Evolutionary conservation across 495 filamentous ascomycete genomes (phyloP), one percentile per base, ranked within the genome.

Genomic region (Aspergillus baeticus): DNA sequence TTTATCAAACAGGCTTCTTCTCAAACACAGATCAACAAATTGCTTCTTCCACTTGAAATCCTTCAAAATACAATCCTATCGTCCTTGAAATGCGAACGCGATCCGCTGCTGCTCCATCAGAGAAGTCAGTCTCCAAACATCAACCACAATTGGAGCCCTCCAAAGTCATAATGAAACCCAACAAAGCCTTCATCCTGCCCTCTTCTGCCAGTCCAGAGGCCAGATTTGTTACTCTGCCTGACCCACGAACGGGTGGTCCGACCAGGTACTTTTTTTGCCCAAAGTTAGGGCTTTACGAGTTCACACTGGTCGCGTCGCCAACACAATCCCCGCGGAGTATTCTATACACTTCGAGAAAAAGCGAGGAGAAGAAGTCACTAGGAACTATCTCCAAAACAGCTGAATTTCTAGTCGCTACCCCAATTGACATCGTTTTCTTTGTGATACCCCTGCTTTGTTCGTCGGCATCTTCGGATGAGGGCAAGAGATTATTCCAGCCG

Each of bases 261-360:
- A 81, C 77, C 43, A 82, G 89, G 54, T 98, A 92, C 69, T 82
- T 91, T 55, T 85, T 91, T 65, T 94, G 91, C 66, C 90, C 92
- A 4, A 81, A 81, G 10, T 60, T 66, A 13, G 94, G 93, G 22
- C 77, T 96, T 57, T 91, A 88, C 72, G 94, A 98, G 66, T 92
- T 98, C 73, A 96, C 85, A 13, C 80, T 80, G 36, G 79, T 98
- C 62, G 69, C 84, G 10, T 79, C 90, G 6, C 80, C 90, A 31
- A 38, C 69, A 14, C 61, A 65, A 20, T 52, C 50, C 13, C 64
- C 66, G 38, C 65, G 72, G 20, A 77, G 73, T 43, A 68, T 73
- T 38, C 54, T 74, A 2, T 74, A 67, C 31, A 68, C 75, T 1
- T 61, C 58, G 58, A 10, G 60, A 60, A 22, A 60, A 51, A 6